phyloP scores from a whole-genome alignment of 495 filamentous ascomycete species.

The Neurospora sp. region DNA sequence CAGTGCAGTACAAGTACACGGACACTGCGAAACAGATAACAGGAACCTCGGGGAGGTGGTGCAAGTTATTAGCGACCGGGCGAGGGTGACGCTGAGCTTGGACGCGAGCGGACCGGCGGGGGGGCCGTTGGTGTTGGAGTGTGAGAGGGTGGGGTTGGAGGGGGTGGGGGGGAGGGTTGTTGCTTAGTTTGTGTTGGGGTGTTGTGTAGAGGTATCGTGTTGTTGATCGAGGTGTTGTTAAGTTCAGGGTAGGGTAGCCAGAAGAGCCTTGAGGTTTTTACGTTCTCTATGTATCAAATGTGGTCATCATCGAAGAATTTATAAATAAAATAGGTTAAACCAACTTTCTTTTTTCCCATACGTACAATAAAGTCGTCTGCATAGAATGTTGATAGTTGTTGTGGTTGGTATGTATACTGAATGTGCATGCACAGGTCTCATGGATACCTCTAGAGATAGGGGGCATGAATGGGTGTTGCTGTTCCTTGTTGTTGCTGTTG shows the following conservation, averaged over 20 bases:
- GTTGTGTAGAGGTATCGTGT: not conserved
- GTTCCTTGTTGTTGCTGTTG: too few relatives aligned
- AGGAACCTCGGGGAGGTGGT: slow-evolving; percentile 67
- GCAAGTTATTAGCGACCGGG: slow-evolving; percentile 63
- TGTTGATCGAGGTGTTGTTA: not conserved
- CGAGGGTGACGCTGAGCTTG: slow-evolving; percentile 65
- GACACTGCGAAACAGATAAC: slow-evolving; percentile 68
- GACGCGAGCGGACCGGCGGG: slow-evolving; percentile 53
- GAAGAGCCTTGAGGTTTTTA: too few relatives aligned
- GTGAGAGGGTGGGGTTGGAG: slow-evolving; percentile 29
- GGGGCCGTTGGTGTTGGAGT: slow-evolving; percentile 54
- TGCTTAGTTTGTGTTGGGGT: slow-evolving; percentile 4
- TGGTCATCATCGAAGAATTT: not conserved
- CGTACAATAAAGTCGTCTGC: not conserved
- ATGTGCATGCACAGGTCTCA: not conserved
- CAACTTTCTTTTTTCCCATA: not conserved
- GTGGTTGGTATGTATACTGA: not conserved
- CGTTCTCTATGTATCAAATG: too few relatives aligned
- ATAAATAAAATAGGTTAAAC: not conserved
- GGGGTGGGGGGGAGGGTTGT: slow-evolving; percentile 29
- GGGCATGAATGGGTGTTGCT: too few relatives aligned
- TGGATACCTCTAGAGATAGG: too few relatives aligned
- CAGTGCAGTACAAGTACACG: too few relatives aligned
- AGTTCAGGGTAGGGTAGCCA: too few relatives aligned
- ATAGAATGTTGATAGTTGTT: not conserved